A percentile compares a stretch with the other conserved stretches of the same genome.
Conservation (phyloP, 2,329 filamentous ascomycete genomes). For the Didymella segeticola region DNA sequence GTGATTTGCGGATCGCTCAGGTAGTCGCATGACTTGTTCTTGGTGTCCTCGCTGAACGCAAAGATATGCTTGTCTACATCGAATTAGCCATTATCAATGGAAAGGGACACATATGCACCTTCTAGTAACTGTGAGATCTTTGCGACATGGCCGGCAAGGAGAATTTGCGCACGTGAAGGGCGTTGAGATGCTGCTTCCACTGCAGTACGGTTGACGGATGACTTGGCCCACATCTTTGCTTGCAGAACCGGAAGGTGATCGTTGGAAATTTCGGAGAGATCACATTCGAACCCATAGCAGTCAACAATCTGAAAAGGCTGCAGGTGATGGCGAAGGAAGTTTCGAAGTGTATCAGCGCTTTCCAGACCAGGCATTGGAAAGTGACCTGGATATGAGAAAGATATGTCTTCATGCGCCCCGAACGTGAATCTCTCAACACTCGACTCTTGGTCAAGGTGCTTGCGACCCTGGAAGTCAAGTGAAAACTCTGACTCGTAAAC, state of each 20-base stretch:
- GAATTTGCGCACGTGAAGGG: not conserved
- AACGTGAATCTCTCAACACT: not conserved
- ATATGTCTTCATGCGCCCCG: not conserved
- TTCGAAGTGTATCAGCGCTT: constrained; percentile 1
- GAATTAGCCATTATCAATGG: not conserved
- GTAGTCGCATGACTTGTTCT: not conserved
- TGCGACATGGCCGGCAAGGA: not conserved
- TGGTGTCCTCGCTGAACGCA: not conserved
- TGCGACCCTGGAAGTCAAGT: constrained; percentile 1
- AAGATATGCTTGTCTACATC: not conserved
- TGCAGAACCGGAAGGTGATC: constrained; percentile 5
- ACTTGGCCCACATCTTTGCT: constrained; percentile 1
- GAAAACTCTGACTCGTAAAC: not conserved
- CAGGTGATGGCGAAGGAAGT: not conserved
- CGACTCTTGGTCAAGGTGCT: not conserved
- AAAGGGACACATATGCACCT: not conserved
- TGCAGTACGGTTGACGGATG: not conserved
- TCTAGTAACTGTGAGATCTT: constrained; percentile 3
- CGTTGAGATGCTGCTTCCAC: not conserved
- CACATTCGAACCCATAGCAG: not conserved
- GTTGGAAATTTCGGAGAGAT: not conserved
- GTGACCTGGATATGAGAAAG: not conserved
- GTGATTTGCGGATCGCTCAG: not conserved
- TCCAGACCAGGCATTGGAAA: constrained; percentile 8
- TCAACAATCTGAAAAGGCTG: not conserved